These are phyloP conservation scores for Meyerozyma sp. DNA, from an alignment of 1,139 yeast species.

Conservation along the genomic window DNA sequence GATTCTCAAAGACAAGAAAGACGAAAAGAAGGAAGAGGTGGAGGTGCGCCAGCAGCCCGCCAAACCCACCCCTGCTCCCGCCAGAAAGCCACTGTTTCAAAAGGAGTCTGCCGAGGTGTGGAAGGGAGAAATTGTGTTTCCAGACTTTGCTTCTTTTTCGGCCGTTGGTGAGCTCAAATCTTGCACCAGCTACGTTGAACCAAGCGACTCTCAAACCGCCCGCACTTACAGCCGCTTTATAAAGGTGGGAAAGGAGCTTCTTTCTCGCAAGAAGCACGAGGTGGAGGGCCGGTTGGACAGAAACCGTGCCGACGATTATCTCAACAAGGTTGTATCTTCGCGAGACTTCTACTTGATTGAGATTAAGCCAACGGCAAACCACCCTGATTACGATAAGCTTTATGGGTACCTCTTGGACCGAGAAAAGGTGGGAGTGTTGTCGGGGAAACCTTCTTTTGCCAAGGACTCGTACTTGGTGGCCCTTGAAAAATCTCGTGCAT, in stretches of 20 bases:
- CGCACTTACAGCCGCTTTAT: constrained; percentile 20
- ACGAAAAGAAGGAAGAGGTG: constrained; percentile 5
- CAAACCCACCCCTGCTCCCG: constrained; percentile 10
- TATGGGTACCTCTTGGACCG: constrained; percentile 48
- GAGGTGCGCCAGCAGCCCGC: constrained; percentile 4
- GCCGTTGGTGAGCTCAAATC: constrained; percentile 41
- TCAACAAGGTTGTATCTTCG: constrained; percentile 41
- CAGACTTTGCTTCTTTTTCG: constrained; percentile 47
- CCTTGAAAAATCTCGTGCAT: constrained; percentile 23
- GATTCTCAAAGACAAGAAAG: constrained; percentile 6
- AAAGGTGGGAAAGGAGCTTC: constrained; percentile 27
- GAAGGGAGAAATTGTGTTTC: constrained; percentile 54
- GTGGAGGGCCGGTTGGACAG: constrained; percentile 63
- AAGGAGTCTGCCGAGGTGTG: constrained; percentile 27
- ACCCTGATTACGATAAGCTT: constrained; percentile 38
- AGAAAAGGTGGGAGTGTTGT: constrained; percentile 59
- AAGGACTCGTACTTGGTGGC: constrained; percentile 66
- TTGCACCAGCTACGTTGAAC: constrained; percentile 21
- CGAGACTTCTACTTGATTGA: constrained; percentile 50
- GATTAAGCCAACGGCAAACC: constrained; percentile 19
- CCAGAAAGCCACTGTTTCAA: constrained; percentile 3
- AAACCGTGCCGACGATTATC: constrained; percentile 50
- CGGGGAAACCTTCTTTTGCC: constrained; percentile 43
- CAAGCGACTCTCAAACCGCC: constrained; percentile 21
- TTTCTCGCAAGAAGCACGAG: constrained; percentile 28